phyloP scores from a whole-genome alignment of 441 rosid species.

The Corymbia citriodora region DNA sequence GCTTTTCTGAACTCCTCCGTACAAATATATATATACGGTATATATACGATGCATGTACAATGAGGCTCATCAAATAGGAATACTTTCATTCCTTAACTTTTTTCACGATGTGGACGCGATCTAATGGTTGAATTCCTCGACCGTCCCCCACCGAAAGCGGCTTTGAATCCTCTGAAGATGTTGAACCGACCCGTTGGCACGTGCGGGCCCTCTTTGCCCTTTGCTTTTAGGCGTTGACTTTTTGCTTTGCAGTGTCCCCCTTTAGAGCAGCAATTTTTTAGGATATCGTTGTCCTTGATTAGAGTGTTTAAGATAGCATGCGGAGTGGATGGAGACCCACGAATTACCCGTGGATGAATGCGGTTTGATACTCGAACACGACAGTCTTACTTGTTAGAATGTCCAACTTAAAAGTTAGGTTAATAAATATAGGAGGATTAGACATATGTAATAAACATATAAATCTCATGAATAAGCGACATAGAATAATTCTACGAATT shows the following conservation, averaged over 20 bases:
- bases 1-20: conserved; percentile 1
- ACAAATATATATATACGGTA: not conserved
- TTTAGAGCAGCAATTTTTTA: not conserved
- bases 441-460: not conserved
- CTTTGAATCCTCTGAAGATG: not conserved
- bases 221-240: not conserved
- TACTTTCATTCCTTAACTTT: not conserved
- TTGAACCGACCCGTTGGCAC: not conserved
- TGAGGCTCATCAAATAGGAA: not conserved
- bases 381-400: not conserved
- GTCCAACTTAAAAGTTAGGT: not conserved
- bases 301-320: not conserved
- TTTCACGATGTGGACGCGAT: not conserved
- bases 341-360: not conserved
- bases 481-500: not conserved
- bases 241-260: not conserved
- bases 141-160: not conserved
- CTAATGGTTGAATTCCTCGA: not conserved
- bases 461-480: not conserved
- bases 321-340: not conserved
- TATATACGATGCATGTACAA: not conserved
- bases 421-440: not conserved
- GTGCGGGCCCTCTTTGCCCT: not conserved
- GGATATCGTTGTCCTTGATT: not conserved
- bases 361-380: not conserved